Evolutionary conservation across 345 rosid genomes (phyloP).

Genomic region (Excoecaria cochinchinensis): DNA sequence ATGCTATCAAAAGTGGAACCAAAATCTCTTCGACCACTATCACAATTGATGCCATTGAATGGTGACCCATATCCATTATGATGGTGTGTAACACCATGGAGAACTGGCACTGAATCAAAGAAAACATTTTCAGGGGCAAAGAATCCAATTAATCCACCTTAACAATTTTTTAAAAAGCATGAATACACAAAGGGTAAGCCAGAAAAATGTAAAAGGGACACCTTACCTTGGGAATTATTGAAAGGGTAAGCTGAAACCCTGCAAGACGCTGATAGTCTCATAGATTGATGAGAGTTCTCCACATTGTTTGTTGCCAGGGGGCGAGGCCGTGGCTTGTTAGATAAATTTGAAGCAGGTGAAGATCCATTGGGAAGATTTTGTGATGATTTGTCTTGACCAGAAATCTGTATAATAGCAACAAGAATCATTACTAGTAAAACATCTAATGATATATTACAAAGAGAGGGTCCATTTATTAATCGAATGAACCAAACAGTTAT

Average conservation of each 20-base stretch:
- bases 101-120: constrained; percentile 44
- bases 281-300: constrained; percentile 39
- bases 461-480: not conserved
- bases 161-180: not conserved
- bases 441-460: not conserved
- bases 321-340: constrained; percentile 41
- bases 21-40: constrained; percentile 60
- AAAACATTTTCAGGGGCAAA: constrained; percentile 20
- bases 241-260: constrained; percentile 20
- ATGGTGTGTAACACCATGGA: constrained; percentile 53
- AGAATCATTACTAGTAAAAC: constrained; percentile 9
- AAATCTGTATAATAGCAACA: constrained; percentile 47
- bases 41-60: constrained; percentile 46
- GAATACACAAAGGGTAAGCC: not conserved
- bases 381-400: constrained; percentile 72
- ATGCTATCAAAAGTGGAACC: constrained; percentile 54
- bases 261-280: constrained; percentile 36
- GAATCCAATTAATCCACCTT: constrained; percentile 5
- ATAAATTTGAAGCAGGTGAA: constrained; percentile 26
- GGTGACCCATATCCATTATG: constrained; percentile 52
- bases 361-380: constrained; percentile 26
- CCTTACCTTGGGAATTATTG: constrained; percentile 23
- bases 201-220: not conserved
- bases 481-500: not conserved
- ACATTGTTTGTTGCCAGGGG: constrained; percentile 21